Base-by-base conservation (phyloP, 208 protist species). In the Crithidia sp. region DNA sequence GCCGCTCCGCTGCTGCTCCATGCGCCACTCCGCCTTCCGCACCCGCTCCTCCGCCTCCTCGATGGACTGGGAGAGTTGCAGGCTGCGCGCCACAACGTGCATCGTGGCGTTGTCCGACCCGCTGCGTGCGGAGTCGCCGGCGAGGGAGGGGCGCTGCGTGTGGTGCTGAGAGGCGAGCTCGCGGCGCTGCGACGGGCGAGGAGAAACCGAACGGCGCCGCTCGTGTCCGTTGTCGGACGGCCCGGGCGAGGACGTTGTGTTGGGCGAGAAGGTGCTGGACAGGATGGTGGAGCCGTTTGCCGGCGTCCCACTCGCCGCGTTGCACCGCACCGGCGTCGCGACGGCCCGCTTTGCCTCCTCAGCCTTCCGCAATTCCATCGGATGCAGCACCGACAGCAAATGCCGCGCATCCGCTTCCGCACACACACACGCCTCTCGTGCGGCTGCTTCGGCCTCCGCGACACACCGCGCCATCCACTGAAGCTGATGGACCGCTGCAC, bases 1-100 rank as follows among this genome's bases (percentile, higher is more conserved):
- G 6, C 9, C 43, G 37, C 67, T 79, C 36, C 67, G 74, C 67
- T 74, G 74, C 52, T 69, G 67, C 61, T 79, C 67, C 7, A 74
- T 16, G 16, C 37, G 36, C 67, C 60, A 73, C 59, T 74, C 74
- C 53, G 45, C 9, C 68, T 45, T 64, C 55, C 41, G 19, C 28
- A 69, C 63, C 40, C 36, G 39, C 60, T 68, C 61, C 57, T 50
- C 67, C 6, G 56, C 67, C 45, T 63, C 57, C 13, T 61, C 67
- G 14, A 28, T 55, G 40, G 36, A n/a, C 36, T 71, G 56, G 13
- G 53, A 28, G 55, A 63, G 44, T 43, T 36, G 10, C 4, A 63
- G 57, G n/a, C 55, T 14, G 39, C 56, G 55, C 4, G 56, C 50
- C 8, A 71, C 52, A 2, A 49, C 52, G 28, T 28, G 28, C 50